These are phyloP conservation scores for Phytopythium ostracodes DNA, from an alignment of 352 stramenopile genomes.

Conservation along the genomic window DNA sequence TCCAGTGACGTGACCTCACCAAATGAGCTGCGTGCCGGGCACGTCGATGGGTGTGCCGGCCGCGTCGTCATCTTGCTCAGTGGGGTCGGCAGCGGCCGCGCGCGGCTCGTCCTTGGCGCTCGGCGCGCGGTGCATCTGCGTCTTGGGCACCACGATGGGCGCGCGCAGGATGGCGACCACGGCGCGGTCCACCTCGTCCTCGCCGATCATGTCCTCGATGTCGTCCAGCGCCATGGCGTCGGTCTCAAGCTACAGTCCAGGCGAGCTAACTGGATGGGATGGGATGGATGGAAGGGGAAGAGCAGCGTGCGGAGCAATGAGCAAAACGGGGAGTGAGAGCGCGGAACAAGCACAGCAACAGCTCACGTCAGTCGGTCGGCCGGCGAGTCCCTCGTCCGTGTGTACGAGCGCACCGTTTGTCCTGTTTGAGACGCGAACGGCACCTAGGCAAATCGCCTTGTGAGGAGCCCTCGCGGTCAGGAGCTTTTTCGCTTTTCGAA, in stretches of 20 bases:
- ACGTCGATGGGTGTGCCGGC: constrained; percentile 22
- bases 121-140: constrained; percentile 22
- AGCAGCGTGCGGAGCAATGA: neutral
- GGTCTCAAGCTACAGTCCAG: too few relatives aligned
- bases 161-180: constrained; percentile 33
- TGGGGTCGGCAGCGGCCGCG: neutral
- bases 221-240: constrained; percentile 39
- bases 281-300: neutral
- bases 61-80: constrained; percentile 1
- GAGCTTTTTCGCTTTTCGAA: neutral
- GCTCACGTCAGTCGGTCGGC: neutral
- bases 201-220: constrained; percentile 81
- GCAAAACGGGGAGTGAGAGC: neutral
- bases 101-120: constrained; percentile 9
- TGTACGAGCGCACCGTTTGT: neutral
- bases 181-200: constrained; percentile 60
- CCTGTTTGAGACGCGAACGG: too few relatives aligned
- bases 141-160: constrained; percentile 67
- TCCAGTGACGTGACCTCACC: constrained; percentile 15
- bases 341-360: too few relatives aligned
- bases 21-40: constrained; percentile 71
- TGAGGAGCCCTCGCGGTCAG: neutral
- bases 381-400: neutral
- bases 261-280: too few relatives aligned
- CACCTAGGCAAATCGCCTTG: neutral